phyloP scores from a whole-genome alignment of 2,329 filamentous ascomycete species.

The Colletotrichum incanum region DNA sequence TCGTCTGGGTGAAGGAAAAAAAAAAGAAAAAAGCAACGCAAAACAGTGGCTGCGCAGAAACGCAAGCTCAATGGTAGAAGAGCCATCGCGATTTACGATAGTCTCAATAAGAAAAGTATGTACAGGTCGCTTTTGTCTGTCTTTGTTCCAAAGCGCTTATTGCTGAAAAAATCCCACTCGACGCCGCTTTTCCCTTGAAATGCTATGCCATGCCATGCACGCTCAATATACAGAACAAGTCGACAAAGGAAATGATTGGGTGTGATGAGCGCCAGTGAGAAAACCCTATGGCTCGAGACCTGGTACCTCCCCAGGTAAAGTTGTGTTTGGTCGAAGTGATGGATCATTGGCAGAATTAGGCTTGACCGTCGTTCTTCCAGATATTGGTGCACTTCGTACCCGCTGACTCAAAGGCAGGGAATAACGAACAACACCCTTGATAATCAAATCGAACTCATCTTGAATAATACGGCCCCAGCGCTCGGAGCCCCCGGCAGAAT shows the following conservation, averaged over 20 bases:
- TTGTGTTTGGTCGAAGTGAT: slow-evolving; percentile 55
- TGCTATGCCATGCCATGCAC: slow-evolving; percentile 52
- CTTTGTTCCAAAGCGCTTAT: slow-evolving; percentile 38
- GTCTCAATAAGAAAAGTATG: slow-evolving; percentile 27
- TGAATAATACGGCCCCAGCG: slow-evolving; percentile 93
- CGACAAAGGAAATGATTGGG: slow-evolving; percentile 42
- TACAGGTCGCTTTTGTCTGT: slow-evolving; percentile 41
- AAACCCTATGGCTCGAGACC: slow-evolving; percentile 24
- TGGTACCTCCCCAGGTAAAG: slow-evolving; percentile 46
- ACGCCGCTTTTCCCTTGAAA: slow-evolving; percentile 42
- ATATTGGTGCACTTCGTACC: slow-evolving; percentile 72
- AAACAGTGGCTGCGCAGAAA: slow-evolving; percentile 25
- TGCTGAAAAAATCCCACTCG: slow-evolving; percentile 34
- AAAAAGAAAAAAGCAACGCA: slow-evolving; percentile 16
- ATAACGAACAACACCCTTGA: slow-evolving; percentile 93
- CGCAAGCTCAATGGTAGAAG: slow-evolving; percentile 15
- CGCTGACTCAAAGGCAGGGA: slow-evolving; percentile 74
- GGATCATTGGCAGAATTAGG: slow-evolving; percentile 75
- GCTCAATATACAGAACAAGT: slow-evolving; percentile 56
- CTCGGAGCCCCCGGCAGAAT: slow-evolving; percentile 86
- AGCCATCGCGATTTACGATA: slow-evolving; percentile 21
- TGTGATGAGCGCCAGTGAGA: slow-evolving; percentile 41
- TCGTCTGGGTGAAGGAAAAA: neutral
- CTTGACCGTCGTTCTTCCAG: slow-evolving; percentile 72
- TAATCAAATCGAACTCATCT: slow-evolving; percentile 93